Conservation (phyloP, 345 rosid genomes). For the Citrus inodora region DNA sequence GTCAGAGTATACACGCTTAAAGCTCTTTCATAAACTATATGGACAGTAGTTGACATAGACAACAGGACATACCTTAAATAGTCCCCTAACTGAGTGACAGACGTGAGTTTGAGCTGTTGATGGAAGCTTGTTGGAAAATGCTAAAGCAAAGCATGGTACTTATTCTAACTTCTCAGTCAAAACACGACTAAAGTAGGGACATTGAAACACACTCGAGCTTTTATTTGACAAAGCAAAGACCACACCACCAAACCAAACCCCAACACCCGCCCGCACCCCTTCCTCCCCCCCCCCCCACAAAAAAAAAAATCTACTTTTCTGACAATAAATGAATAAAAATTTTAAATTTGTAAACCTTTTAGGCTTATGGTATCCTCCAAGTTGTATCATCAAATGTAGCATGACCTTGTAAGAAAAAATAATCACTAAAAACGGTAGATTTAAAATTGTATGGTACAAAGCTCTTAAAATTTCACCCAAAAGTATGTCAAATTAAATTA, state of each 20-base stretch:
- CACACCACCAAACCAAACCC: no score
- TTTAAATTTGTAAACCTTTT: background rate
- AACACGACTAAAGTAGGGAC: background rate
- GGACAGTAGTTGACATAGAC: background rate
- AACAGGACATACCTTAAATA: background rate
- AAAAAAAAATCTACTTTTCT: no score
- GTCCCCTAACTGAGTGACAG: background rate
- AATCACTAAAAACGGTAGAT: background rate
- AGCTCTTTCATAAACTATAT: background rate
- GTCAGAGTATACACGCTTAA: background rate
- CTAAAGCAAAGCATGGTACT: background rate
- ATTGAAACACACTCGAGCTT: background rate
- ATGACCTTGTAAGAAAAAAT: background rate
- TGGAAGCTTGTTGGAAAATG: background rate
- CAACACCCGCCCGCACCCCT: no score
- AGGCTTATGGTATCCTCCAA: background rate
- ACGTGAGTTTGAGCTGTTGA: background rate
- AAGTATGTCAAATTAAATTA: background rate
- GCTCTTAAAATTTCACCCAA: background rate
- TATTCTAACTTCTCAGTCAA: background rate
- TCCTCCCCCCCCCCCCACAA: background rate
- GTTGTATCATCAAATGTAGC: background rate
- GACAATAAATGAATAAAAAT: background rate
- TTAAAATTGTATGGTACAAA: background rate
- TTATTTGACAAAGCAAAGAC: background rate